A percentile compares a stretch with the other conserved stretches of the same genome.
Evolutionary conservation across 2,329 filamentous ascomycete genomes (phyloP).

Genomic region (Microdochium paspali): DNA sequence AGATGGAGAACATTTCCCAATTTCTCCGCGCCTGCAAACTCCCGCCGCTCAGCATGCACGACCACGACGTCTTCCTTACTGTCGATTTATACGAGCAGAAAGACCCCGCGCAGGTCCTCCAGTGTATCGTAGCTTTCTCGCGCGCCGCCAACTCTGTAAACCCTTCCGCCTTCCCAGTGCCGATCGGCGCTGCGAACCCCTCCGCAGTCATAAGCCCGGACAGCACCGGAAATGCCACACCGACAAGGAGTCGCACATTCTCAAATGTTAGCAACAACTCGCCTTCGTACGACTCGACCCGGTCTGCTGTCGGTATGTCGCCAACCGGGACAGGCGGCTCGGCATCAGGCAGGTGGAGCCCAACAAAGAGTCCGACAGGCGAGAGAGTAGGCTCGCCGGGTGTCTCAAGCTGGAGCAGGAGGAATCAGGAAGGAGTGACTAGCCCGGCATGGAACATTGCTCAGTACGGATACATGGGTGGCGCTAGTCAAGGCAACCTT

Average conservation of each 20-base stretch:
- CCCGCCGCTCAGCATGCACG: constrained; percentile 75
- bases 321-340: constrained; percentile 45
- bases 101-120: constrained; percentile 90
- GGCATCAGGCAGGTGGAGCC: constrained; percentile 48
- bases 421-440: constrained; percentile 68
- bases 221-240: constrained; percentile 46
- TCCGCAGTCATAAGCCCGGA: constrained; percentile 55
- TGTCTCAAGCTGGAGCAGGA: constrained; percentile 87
- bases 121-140: constrained; percentile 88
- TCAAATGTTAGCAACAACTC: constrained; percentile 52
- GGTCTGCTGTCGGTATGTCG: constrained; percentile 20
- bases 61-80: constrained; percentile 93
- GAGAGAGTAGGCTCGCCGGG: constrained; percentile 42
- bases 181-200: constrained; percentile 65
- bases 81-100: constrained; percentile 95
- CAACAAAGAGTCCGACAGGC: constrained; percentile 49
- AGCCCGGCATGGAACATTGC: constrained; percentile 96
- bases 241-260: constrained; percentile 34
- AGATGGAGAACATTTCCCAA: constrained; percentile 99
- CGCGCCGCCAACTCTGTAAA: constrained; percentile 69
- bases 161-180: constrained; percentile 61
- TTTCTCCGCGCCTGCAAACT: constrained; percentile 84
- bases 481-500: constrained; percentile 89
- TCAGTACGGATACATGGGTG: constrained; percentile 97
- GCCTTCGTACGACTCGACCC: constrained; percentile 32